phyloP scores from a whole-genome alignment of 257 asterid species.

The Forsythia viridissima region DNA sequence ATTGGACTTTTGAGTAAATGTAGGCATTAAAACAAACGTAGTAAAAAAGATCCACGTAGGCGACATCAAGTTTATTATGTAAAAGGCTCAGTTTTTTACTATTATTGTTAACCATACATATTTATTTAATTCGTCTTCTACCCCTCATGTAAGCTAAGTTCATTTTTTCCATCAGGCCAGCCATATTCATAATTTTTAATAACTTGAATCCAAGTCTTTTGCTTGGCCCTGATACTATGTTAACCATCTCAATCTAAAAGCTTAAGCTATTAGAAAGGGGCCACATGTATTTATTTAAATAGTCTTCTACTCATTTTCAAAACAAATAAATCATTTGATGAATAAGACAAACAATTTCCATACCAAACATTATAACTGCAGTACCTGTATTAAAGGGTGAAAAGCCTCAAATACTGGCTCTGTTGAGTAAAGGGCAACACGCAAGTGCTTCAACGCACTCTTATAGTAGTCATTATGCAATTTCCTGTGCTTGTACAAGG shows the following conservation, averaged over 20 bases:
- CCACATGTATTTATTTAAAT: neutral
- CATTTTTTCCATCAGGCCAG: no score
- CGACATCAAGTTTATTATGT: neutral
- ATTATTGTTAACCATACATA: no score
- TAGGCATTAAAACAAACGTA: neutral
- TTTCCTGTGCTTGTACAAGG: constrained; percentile 41
- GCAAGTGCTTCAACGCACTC: constrained; percentile 60
- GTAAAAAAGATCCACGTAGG: neutral
- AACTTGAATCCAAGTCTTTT: no score
- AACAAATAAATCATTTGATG: neutral
- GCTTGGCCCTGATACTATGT: no score
- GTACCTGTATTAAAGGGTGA: constrained; percentile 89
- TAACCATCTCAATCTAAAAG: neutral
- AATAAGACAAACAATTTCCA: neutral
- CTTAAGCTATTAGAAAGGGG: neutral
- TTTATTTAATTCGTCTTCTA: no score
- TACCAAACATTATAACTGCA: neutral
- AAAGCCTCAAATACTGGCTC: constrained; percentile 74
- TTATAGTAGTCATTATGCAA: constrained; percentile 52
- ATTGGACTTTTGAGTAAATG: no score
- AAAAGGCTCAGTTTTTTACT: neutral
- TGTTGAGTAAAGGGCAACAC: constrained; percentile 55
- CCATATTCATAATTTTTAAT: no score
- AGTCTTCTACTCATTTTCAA: neutral
- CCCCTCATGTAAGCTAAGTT: no score